These are phyloP conservation scores for Gryganskiella cystojenkinii DNA, from an alignment of 192 early-diverging fungal genomes.

Conservation along the genomic window DNA sequence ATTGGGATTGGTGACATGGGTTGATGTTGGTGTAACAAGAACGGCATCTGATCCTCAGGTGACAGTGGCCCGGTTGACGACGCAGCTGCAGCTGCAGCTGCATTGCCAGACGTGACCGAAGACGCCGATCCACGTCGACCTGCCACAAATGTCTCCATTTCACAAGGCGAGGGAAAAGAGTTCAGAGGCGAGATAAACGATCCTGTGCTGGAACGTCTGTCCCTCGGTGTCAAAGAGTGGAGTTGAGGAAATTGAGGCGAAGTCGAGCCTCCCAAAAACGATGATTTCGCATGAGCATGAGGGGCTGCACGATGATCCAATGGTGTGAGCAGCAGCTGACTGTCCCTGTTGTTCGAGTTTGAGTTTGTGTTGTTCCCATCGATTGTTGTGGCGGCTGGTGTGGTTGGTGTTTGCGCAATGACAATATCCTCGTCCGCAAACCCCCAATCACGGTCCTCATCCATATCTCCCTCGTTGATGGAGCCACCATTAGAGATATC, in stretches of 20 bases:
- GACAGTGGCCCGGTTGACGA: background rate
- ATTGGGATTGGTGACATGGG: constrained; percentile 31
- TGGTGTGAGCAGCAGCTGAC: constrained; percentile 1
- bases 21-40: constrained; percentile 19
- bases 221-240: background rate
- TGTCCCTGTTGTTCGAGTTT: background rate
- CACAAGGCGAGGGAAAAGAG: constrained; percentile 15
- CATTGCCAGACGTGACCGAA: constrained; percentile 15
- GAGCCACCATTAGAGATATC: constrained; percentile 12
- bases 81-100: constrained; percentile 1
- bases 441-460: constrained; percentile 50
- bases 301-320: background rate
- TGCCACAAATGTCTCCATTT: constrained; percentile 47
- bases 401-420: constrained; percentile 1
- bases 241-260: constrained; percentile 3
- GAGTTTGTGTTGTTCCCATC: too few relatives aligned
- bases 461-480: constrained; percentile 29
- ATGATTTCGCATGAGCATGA: background rate
- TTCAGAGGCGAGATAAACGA: constrained; percentile 23
- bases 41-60: constrained; percentile 21
- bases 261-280: background rate
- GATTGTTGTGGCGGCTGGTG: too few relatives aligned
- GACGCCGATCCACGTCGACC: constrained; percentile 45
- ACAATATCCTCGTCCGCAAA: constrained; percentile 41
- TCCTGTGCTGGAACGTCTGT: constrained; percentile 42